Conservation (phyloP, 306 rosid genomes). For the Prunus mira region DNA sequence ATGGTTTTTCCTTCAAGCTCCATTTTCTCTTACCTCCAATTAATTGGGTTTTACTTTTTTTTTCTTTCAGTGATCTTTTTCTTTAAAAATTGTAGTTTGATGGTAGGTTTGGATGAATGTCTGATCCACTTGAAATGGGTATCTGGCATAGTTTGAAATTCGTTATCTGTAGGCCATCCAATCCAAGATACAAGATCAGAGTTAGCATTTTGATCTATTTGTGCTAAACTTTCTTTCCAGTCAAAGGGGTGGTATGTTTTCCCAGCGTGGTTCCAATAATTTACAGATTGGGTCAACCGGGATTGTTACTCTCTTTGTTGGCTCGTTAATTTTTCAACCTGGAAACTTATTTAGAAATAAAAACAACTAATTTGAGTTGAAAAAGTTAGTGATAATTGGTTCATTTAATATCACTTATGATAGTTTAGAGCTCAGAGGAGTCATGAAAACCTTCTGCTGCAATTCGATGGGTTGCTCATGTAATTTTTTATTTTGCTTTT, state of each 20-base stretch:
- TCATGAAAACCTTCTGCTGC: not conserved
- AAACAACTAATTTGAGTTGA: not conserved
- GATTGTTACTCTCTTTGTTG: not conserved
- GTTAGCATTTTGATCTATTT: slow-evolving; percentile 6
- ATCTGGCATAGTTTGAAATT: slow-evolving; percentile 13
- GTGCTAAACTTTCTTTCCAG: not conserved
- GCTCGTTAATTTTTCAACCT: not conserved
- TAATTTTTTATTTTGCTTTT: not conserved
- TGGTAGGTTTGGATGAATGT: slow-evolving; percentile 11
- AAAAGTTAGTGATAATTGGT: not conserved
- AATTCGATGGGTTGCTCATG: not conserved
- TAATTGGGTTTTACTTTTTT: not conserved
- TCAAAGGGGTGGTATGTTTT: not conserved
- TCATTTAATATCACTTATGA: no score
- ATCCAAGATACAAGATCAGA: not conserved
- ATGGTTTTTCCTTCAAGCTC: slow-evolving; percentile 16
- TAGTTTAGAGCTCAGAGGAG: no score
- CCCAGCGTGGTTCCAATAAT: not conserved
- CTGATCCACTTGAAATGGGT: slow-evolving; percentile 21
- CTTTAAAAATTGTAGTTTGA: not conserved
- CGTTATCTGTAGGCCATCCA: not conserved
- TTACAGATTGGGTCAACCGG: slow-evolving; percentile 1
- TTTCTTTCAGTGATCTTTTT: not conserved
- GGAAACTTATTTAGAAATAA: not conserved
- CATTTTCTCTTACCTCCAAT: not conserved